phyloP scores from a whole-genome alignment of 2,329 filamentous ascomycete species.

The Colletotrichum godetiae region DNA sequence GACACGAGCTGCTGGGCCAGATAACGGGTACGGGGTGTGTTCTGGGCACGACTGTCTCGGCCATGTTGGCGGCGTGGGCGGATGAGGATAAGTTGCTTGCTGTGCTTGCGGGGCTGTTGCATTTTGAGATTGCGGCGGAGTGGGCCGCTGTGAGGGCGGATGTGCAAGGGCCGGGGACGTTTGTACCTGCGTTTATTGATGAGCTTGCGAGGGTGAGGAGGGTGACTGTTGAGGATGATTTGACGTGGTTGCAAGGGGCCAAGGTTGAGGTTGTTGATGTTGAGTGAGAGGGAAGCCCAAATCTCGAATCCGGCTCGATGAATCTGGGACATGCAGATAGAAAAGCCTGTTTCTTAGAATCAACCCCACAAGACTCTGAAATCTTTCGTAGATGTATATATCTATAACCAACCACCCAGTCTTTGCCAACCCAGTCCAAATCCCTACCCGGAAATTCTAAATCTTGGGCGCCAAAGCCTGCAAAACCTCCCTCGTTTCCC shows the following conservation, averaged over 20 bases:
- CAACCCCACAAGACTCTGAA: neutral
- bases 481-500: constrained; percentile 77
- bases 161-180: constrained; percentile 85
- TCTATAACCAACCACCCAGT: neutral
- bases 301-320: neutral
- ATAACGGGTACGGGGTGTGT: constrained; percentile 89
- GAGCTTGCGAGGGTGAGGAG: constrained; percentile 66
- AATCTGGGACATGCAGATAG: neutral
- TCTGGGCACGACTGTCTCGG: constrained; percentile 83
- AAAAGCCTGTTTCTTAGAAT: neutral
- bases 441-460: constrained; percentile 39
- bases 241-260: constrained; percentile 63
- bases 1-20: constrained; percentile 75
- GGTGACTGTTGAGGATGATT: constrained; percentile 58
- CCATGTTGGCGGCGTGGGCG: constrained; percentile 74
- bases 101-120: constrained; percentile 76
- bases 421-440: neutral
- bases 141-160: constrained; percentile 70
- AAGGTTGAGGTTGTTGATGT: constrained; percentile 56
- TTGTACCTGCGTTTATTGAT: constrained; percentile 88
- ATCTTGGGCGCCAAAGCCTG: constrained; percentile 74
- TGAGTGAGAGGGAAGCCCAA: neutral
- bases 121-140: constrained; percentile 83
- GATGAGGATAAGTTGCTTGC: constrained; percentile 76
- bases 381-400: neutral